phyloP scores from a whole-genome alignment of 2,329 filamentous ascomycete genomes.

The Fusarium bulbicola region DNA sequence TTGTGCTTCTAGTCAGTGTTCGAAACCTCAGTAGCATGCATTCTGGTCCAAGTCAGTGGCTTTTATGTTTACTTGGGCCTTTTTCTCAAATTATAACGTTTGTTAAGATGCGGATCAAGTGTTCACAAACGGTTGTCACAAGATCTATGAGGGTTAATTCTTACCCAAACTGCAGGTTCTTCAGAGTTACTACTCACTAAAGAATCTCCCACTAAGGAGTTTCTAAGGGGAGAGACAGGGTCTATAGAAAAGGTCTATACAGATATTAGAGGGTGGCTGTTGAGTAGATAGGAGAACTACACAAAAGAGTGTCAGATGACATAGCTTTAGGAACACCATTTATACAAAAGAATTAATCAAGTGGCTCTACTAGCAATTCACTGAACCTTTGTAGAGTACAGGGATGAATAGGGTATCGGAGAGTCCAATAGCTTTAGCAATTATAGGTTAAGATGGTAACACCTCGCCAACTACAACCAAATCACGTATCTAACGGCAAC shows the following conservation, averaged over 20 bases:
- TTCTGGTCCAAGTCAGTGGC: not conserved
- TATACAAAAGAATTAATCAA: not conserved
- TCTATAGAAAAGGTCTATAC: rapidly evolving
- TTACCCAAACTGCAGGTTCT: not conserved
- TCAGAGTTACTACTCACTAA: not conserved
- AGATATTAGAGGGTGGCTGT: not conserved
- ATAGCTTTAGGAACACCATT: not conserved
- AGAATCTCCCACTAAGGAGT: not conserved
- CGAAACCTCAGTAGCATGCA: rapidly evolving
- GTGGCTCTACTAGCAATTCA: not conserved
- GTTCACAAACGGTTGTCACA: not conserved
- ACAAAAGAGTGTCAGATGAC: not conserved
- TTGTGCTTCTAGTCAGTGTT: not conserved
- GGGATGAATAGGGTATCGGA: not conserved
- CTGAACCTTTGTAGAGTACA: not conserved
- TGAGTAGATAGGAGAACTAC: not conserved
- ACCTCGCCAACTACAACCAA: not conserved
- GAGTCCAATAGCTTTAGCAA: not conserved
- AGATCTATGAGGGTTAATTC: not conserved
- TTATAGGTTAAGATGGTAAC: not conserved
- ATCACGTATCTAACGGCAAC: not conserved
- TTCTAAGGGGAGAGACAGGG: not conserved
- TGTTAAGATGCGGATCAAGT: not conserved
- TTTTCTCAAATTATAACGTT: not conserved
- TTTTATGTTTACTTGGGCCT: not conserved